Base-by-base conservation (phyloP, 345 rosid genomes). In the Boechera divaricarpa region DNA sequence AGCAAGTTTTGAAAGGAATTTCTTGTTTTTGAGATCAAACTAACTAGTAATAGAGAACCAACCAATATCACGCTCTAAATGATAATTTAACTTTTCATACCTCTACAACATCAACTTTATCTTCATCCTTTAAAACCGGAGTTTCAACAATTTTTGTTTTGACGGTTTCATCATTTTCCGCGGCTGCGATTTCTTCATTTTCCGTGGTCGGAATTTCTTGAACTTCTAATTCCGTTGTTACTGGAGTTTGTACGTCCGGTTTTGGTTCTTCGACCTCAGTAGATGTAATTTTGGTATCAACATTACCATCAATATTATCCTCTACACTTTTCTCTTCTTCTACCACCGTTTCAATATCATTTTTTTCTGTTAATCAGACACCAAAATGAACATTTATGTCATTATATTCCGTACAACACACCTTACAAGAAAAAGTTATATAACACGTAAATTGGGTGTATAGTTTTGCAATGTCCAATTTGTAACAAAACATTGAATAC, bases 201-300 rank as follows among this genome's bases (percentile, higher is more conserved):
- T 61, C 68, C 2, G 5, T 51, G 15, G 63, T 2, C 31, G 29
- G 5, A 56, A 5, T 39, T 29, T 64, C 77, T 78, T 59, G 26
- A 59, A 52, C 74, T 42, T 72, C 57, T 39, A 11, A 7, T 59
- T 72, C 73, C 0, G 33, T 15, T 64, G 67, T 36, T 63, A n/a
- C 63, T 4, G 29, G 41, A 72, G 56, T 31, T 66, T 57, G 45
- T 57, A 1, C 73, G 32, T 64, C 67, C 4, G 31, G 16, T 77
- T 56, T 42, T 66, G 33, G 55, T 70, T 77, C 76, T 77, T 64
- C 73, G 15, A 32, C 67, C 29, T 56, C 77, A 13, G 38, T 18
- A 56, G 35, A 10, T 57, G 35, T 10, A 18, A 38, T 15, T 45
- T 65, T 32, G 2, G 67, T 7, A 15, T 55, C 61, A 1, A 9